These are phyloP conservation scores for Codiaeum variegatum DNA, from an alignment of 441 rosid genomes.

Conservation along the genomic window DNA sequence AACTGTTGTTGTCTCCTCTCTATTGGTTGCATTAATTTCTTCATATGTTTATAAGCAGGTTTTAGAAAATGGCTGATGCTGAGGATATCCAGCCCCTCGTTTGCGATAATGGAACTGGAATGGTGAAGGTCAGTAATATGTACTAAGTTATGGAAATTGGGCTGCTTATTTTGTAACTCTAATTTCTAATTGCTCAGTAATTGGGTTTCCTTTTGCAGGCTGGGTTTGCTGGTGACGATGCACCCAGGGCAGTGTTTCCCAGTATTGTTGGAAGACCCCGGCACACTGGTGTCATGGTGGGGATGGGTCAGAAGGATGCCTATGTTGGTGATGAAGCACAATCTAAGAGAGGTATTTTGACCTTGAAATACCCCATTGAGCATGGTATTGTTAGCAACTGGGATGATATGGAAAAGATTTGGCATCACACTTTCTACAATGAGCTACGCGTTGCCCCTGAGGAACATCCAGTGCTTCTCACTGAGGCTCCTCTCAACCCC, in stretches of 20 bases:
- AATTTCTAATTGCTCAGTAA: neutral
- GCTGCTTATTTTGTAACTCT: neutral
- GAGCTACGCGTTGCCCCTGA: conserved; percentile 61
- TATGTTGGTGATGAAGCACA: conserved; percentile 63
- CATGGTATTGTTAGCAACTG: conserved; percentile 69
- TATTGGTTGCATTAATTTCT: neutral
- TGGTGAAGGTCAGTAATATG: conserved; percentile 33
- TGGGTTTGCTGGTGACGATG: conserved; percentile 57
- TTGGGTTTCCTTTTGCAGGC: conserved; percentile 25
- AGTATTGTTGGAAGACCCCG: conserved; percentile 62
- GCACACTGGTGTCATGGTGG: conserved; percentile 66
- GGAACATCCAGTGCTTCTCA: conserved; percentile 55
- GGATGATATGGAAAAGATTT: conserved; percentile 71
- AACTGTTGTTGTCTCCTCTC: neutral
- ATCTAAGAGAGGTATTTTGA: conserved; percentile 52
- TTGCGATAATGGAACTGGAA: conserved; percentile 50
- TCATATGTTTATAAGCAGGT: neutral
- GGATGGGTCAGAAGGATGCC: conserved; percentile 60
- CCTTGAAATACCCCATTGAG: conserved; percentile 60
- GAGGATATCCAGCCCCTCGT: conserved; percentile 54
- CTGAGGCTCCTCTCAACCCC: conserved; percentile 57
- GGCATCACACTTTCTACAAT: conserved; percentile 63
- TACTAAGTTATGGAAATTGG: neutral
- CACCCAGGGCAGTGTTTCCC: conserved; percentile 61
- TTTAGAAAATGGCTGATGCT: conserved; percentile 39